phyloP scores from a whole-genome alignment of 768 basidiomycete genomes.

The Lactarius trivialis region DNA sequence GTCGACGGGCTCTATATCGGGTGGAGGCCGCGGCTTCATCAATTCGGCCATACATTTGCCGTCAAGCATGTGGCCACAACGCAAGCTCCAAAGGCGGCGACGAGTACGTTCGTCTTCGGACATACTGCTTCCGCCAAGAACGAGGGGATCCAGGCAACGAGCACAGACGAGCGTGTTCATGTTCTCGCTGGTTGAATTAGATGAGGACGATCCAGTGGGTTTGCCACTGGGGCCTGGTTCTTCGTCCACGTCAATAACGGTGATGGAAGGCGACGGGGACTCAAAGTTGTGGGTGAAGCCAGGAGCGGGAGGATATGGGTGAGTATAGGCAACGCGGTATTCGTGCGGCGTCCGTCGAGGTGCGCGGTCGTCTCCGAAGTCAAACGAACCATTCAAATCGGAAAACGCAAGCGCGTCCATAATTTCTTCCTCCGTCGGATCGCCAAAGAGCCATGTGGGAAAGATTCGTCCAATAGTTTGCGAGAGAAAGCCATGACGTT shows the following conservation, averaged over 20 bases:
- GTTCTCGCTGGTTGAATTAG: constrained; percentile 29
- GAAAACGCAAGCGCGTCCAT: constrained; percentile 21
- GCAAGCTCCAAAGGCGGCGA: constrained; percentile 59
- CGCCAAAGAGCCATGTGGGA: constrained; percentile 21
- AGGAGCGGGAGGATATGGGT: constrained; percentile 46
- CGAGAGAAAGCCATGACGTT: constrained; percentile 19
- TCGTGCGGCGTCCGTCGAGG: constrained; percentile 30
- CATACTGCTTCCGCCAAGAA: constrained; percentile 43
- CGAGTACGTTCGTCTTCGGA: constrained; percentile 36
- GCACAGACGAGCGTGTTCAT: constrained; percentile 57
- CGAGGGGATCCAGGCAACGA: constrained; percentile 55
- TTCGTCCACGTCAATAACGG: constrained; percentile 46
- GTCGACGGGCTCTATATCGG: neutral
- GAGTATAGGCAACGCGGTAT: constrained; percentile 59
- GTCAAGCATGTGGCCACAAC: constrained; percentile 75
- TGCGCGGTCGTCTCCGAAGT: constrained; percentile 1
- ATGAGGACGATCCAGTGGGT: constrained; percentile 25
- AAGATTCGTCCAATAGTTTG: constrained; percentile 15
- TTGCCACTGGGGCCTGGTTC: constrained; percentile 24
- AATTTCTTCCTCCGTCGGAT: constrained; percentile 20
- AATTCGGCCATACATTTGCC: constrained; percentile 64
- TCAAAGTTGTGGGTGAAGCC: constrained; percentile 69
- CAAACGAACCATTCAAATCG: constrained; percentile 8
- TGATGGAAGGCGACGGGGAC: constrained; percentile 32
- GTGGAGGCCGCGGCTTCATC: constrained; percentile 37